Base-by-base conservation (phyloP, 2,329 filamentous ascomycete genomes). In the Pyrenochaeta sp. region DNA sequence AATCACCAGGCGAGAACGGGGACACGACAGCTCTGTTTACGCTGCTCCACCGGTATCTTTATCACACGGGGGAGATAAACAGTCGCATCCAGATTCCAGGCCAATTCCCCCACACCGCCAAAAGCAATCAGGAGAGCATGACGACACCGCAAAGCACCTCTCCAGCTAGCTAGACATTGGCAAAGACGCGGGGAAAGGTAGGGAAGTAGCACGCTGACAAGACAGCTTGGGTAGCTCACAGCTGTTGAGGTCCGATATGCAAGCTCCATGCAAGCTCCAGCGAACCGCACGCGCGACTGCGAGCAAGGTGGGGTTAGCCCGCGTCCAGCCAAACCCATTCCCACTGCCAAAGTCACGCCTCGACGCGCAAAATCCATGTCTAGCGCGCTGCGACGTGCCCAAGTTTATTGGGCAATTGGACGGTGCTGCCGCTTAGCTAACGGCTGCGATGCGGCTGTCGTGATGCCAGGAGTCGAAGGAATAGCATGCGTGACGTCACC, bases 231-330 rank as follows among this genome's bases (percentile, higher is more conserved):
- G 14, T 13, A 51, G 35, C 30, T 35, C 35, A 45, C 35, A 58
- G 53, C 48, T 60, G 59, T 60, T 60, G 57, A 59, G 59, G 42
- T 47, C 26, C 20, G 32, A 36, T 36, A 54, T 56, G 53, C 60
- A 58, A 44, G 46, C 22, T 42, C 44, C 42, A 59, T 63, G 59
- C 63, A 62, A 28, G 43, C 31, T 35, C 35, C 35, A 41, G 18
- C 30, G 30, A 32, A 31, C 29, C 48, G 44, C 41, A 48, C 30
- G 38, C 43, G 51, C 36, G 39, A 21, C 17, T n/a, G 30, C 7
- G 15, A 19, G n/a, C 53, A 38, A 54, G 57, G 61, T 56, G 59
- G 63, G 63, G 61, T 61, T n/a, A n/a, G 60, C 51, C 43, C 48
- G 35, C 46, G 24, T 41, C 41, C 44, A 48, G 24, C 36, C 29